Evolutionary conservation across 352 stramenopile species (phyloP).

Genomic region (Phytophthora sansomeana): DNA sequence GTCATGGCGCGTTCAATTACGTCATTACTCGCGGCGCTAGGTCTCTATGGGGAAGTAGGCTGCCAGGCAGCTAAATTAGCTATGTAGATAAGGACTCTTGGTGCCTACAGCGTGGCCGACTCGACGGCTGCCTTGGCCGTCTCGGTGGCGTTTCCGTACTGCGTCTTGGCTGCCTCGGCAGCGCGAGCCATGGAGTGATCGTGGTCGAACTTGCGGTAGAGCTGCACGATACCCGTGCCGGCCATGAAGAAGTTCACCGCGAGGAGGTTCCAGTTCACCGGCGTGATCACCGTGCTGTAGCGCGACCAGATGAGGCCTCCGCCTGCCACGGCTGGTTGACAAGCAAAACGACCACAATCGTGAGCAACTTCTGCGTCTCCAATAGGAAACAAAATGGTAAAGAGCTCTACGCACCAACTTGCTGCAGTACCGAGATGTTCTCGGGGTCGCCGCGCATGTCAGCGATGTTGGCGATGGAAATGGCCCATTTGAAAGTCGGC

Average conservation of each 20-base stretch:
- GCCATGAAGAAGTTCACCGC: constrained; percentile 92
- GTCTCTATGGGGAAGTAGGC: constrained; percentile 5
- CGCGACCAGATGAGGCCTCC: constrained; percentile 91
- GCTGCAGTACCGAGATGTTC: constrained; percentile 81
- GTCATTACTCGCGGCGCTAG: constrained; percentile 4
- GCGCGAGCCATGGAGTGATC: constrained; percentile 11
- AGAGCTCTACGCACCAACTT: constrained; percentile 44
- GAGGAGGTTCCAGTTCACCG: constrained; percentile 93
- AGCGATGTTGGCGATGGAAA: constrained; percentile 88
- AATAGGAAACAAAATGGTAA: background rate
- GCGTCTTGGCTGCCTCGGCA: constrained; percentile 1
- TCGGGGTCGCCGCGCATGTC: constrained; percentile 86
- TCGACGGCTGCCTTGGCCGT: constrained; percentile 1
- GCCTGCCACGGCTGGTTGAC: constrained; percentile 54
- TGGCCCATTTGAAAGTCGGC: constrained; percentile 89
- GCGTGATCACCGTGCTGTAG: constrained; percentile 90
- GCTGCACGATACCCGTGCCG: constrained; percentile 72
- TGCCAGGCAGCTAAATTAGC: constrained; percentile 21
- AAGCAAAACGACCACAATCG: background rate
- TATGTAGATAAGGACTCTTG: constrained; percentile 5
- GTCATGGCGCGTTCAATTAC: constrained; percentile 11
- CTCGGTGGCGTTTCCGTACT: constrained; percentile 1
- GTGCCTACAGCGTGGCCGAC: constrained; percentile 10
- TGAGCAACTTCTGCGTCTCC: constrained; percentile 2
- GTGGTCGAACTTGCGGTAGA: constrained; percentile 63